Evolutionary conservation across 164 flowering plant species (phyloP).

Genomic region (Stephania japonica): DNA sequence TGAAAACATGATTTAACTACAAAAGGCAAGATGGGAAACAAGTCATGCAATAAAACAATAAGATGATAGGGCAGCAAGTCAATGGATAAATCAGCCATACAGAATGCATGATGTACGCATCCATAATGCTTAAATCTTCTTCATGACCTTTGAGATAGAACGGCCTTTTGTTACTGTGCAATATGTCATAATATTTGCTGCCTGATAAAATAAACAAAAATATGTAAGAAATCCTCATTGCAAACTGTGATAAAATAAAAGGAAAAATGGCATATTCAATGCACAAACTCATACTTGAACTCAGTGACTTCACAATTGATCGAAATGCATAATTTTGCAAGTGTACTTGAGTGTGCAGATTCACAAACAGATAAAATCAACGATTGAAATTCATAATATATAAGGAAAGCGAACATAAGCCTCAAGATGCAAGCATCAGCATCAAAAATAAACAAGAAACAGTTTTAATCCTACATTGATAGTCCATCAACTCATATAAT

Average conservation of each 20-base stretch:
- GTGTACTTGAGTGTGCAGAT: background rate
- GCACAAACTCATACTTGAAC: background rate
- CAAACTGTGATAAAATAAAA: background rate
- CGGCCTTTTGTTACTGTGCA: conserved; percentile 81
- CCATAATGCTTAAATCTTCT: conserved; percentile 78
- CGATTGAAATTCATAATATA: background rate
- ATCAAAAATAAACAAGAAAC: too few species aligned
- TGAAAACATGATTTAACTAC: conserved; percentile 87
- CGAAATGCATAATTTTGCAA: background rate
- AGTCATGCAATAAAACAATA: background rate
- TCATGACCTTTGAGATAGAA: conserved; percentile 70
- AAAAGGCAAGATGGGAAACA: conserved; percentile 7
- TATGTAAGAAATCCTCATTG: background rate
- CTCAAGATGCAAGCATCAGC: too few species aligned
- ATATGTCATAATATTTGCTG: conserved; percentile 76
- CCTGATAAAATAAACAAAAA: conserved; percentile 31
- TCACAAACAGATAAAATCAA: background rate
- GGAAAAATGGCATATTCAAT: background rate
- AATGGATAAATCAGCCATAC: conserved; percentile 30
- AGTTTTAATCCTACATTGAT: too few species aligned
- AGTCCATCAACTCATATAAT: too few species aligned
- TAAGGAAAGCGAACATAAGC: background rate
- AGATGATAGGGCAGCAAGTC: background rate
- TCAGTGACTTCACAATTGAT: background rate
- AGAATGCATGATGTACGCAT: conserved; percentile 80